Evolutionary conservation across 2,329 filamentous ascomycete species (phyloP).

Genomic region (Aspergillus carbonarius): DNA sequence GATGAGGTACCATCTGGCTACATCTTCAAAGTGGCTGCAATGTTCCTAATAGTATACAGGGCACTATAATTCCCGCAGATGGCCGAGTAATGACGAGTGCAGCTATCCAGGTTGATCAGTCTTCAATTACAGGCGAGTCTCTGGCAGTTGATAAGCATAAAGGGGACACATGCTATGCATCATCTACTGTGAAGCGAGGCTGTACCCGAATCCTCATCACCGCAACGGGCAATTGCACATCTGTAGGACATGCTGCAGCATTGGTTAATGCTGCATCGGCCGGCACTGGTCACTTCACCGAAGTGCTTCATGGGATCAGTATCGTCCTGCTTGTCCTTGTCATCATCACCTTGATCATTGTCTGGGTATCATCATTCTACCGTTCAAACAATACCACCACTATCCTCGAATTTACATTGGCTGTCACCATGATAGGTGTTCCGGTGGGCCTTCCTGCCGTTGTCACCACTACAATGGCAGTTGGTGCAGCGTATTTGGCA

Average conservation of each 20-base stretch:
- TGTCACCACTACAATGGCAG: slow-evolving; percentile 92
- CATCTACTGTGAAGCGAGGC: slow-evolving; percentile 87
- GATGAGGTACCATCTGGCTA: slow-evolving; percentile 59
- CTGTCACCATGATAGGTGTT: slow-evolving; percentile 88
- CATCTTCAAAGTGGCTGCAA: slow-evolving; percentile 1
- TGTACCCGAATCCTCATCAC: slow-evolving; percentile 80
- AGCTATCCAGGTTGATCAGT: slow-evolving; percentile 88
- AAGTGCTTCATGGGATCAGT: slow-evolving; percentile 85
- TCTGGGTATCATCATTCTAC: slow-evolving; percentile 88
- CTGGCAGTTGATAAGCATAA: slow-evolving; percentile 86
- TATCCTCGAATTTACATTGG: slow-evolving; percentile 81
- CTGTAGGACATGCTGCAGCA: slow-evolving; percentile 83
- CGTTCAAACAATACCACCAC: slow-evolving; percentile 75
- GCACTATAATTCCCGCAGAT: slow-evolving; percentile 87
- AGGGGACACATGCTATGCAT: slow-evolving; percentile 77
- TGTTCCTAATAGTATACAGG: slow-evolving; percentile 41
- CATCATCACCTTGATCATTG: slow-evolving; percentile 73
- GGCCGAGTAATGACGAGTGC: slow-evolving; percentile 80
- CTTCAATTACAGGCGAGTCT: slow-evolving; percentile 87
- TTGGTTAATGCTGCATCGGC: slow-evolving; percentile 74
- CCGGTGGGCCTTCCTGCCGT: slow-evolving; percentile 90
- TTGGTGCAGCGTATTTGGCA: slow-evolving; percentile 85
- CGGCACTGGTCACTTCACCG: slow-evolving; percentile 82
- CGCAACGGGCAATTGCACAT: slow-evolving; percentile 83
- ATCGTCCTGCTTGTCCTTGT: slow-evolving; percentile 77